Conservation (phyloP, 805 yeast genomes). For the Lachancea fermentati region DNA sequence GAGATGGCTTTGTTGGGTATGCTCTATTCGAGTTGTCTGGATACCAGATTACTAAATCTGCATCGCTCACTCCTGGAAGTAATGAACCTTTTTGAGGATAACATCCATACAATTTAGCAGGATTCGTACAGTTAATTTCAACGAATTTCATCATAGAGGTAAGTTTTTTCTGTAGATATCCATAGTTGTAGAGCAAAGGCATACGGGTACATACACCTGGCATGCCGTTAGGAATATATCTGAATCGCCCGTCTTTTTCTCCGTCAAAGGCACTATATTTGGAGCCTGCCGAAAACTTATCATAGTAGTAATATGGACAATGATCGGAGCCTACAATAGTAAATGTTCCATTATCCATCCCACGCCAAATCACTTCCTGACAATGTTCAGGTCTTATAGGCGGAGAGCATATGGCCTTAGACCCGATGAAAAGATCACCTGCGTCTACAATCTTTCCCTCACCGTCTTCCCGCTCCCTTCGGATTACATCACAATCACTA, state of each 20-base stretch:
- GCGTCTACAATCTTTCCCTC: slow-evolving; percentile 7
- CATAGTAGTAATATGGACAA: slow-evolving; percentile 39
- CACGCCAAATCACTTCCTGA: slow-evolving; percentile 40
- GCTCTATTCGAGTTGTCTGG: slow-evolving; percentile 32
- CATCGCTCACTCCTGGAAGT: slow-evolving; percentile 41
- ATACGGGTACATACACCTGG: slow-evolving; percentile 46
- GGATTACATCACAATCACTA: not conserved
- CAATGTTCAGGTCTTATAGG: slow-evolving; percentile 38
- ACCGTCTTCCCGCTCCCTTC: no score
- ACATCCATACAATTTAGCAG: slow-evolving; percentile 43
- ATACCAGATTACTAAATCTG: slow-evolving; percentile 46
- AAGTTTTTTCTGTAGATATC: slow-evolving; percentile 38
- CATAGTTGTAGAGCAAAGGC: slow-evolving; percentile 40
- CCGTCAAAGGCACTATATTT: slow-evolving; percentile 41
- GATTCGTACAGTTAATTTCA: slow-evolving; percentile 41
- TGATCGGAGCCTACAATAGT: slow-evolving; percentile 44
- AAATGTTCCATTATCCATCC: slow-evolving; percentile 42
- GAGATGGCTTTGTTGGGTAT: slow-evolving; percentile 16
- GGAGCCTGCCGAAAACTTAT: slow-evolving; percentile 33
- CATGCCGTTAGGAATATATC: slow-evolving; percentile 43
- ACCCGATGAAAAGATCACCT: slow-evolving; percentile 39
- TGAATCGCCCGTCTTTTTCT: slow-evolving; percentile 33
- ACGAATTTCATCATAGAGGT: slow-evolving; percentile 38
- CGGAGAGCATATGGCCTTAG: slow-evolving; percentile 47
- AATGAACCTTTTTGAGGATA: slow-evolving; percentile 38